Evolutionary conservation across 176 grass and related monocot genomes (phyloP), one percentile per base, ranked within the genome.

Genomic region (Bromus sterilis): DNA sequence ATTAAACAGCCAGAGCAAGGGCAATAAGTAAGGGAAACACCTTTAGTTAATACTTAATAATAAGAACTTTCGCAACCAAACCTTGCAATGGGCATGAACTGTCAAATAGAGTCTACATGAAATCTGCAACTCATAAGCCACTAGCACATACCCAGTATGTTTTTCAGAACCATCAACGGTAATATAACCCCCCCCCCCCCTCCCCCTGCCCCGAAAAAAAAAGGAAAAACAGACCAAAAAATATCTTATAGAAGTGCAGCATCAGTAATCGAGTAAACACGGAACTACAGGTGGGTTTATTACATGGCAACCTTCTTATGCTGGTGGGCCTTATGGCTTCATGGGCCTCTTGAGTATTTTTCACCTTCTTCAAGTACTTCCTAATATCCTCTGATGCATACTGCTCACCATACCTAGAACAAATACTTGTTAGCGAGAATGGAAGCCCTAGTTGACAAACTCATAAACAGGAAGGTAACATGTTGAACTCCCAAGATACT

Each of bases 301-400:
- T 93, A 98, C 95, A 93, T 95, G 95, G 95, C 67, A 93, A 74
- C 79, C 92, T 95, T 86, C 92, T 94, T 92, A 98, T 91, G 71
- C 61, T 87, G 20, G 92, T 98, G 12, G 95, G 95, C 75, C 95
- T 93, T 77, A 98, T 93, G 62, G 95, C 95, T 93, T 98, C 95
- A 93, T 98, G 95, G 14, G 95, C 88, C 85, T 98, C 95, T 93
- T 98, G 95, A 37, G 95, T 88, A 93, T 93, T 98, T 88, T 98
- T 98, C 60, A 98, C 95, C 66, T 95, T 98, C 77, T 88, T 93
- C 20, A 83, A 89, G 84, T 83, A 93, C 76, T 95, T 95, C 28
- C 90, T 86, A 37, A 79, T 71, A 44, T 78, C 85, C 60, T 85
- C 86, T 69, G 86, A 86, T 72, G 84, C 82, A 74, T 89, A 89